Percentiles rank a stretch among this genome's conserved stretches.
Conservation (phyloP, 2,329 filamentous ascomycete species). For the Sordariomycetes sp. region DNA sequence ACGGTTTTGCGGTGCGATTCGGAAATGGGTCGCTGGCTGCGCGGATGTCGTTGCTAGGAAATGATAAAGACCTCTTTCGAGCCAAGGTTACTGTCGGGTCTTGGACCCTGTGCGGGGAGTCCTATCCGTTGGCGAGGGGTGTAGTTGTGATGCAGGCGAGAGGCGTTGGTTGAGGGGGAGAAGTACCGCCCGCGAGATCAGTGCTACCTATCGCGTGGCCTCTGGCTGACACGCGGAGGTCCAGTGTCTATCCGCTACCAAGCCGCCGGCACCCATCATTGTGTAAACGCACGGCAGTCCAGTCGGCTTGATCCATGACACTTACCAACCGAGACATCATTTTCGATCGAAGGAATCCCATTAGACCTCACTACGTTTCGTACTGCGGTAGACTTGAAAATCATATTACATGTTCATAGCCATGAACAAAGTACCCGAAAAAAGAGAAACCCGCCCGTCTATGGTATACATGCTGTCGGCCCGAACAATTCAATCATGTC, state of each 20-base stretch:
- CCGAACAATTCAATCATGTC: no score
- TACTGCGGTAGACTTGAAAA: no score
- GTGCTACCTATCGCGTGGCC: not conserved
- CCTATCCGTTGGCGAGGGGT: not conserved
- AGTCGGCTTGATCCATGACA: no score
- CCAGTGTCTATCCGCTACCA: not conserved
- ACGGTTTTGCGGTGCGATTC: constrained; percentile 3
- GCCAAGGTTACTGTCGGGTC: not conserved
- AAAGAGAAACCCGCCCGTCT: not conserved
- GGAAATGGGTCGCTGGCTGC: constrained; percentile 3
- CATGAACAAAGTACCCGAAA: no score
- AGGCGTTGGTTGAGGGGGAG: no score
- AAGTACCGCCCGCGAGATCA: not conserved
- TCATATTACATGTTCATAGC: no score
- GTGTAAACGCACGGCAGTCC: no score
- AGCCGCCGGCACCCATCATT: no score
- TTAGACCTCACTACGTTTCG: no score
- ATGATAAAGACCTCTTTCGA: constrained; percentile 5
- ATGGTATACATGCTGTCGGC: not conserved
- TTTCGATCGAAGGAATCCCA: no score
- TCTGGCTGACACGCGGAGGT: not conserved
- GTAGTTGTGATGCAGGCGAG: not conserved
- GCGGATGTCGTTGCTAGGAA: constrained; percentile 5
- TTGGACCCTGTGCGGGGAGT: not conserved
- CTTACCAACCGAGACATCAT: no score